Percentiles rank a stretch among this genome's conserved stretches.
Conservation (phyloP, 805 yeast genomes). For the Candida corydali region DNA sequence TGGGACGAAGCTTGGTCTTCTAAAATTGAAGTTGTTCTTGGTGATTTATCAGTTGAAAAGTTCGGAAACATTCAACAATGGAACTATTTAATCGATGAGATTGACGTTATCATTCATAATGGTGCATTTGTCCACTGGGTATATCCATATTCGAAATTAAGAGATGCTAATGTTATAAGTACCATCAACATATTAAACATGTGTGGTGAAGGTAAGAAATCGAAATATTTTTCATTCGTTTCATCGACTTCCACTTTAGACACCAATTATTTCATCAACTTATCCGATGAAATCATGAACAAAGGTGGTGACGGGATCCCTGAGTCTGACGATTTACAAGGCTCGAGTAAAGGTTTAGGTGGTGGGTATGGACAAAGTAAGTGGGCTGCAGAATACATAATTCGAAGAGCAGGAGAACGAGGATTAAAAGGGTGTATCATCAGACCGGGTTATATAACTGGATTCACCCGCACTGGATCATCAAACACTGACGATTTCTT, state of each 20-base stretch:
- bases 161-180: constrained; percentile 91
- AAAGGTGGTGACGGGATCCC: constrained; percentile 69
- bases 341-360: constrained; percentile 77
- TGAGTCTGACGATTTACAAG: constrained; percentile 79
- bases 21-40: constrained; percentile 69
- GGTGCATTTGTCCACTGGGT: constrained; percentile 99
- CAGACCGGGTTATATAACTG: constrained; percentile 96
- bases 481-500: constrained; percentile 96
- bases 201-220: constrained; percentile 72
- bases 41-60: constrained; percentile 68
- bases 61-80: constrained; percentile 67
- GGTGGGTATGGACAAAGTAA: constrained; percentile 97
- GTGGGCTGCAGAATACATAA: constrained; percentile 93
- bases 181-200: constrained; percentile 79
- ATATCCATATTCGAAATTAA: constrained; percentile 82
- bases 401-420: constrained; percentile 80
- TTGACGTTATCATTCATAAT: constrained; percentile 88
- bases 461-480: constrained; percentile 78
- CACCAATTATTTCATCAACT: constrained; percentile 69
- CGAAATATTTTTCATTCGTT: constrained; percentile 85
- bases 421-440: constrained; percentile 88
- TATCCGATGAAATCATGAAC: constrained; percentile 66
- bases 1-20: constrained; percentile 62
- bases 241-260: constrained; percentile 95
- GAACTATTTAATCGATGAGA: constrained; percentile 48